These are phyloP conservation scores for Penicillium sp. DNA, from an alignment of 2,329 filamentous ascomycete genomes.

Conservation along the genomic window DNA sequence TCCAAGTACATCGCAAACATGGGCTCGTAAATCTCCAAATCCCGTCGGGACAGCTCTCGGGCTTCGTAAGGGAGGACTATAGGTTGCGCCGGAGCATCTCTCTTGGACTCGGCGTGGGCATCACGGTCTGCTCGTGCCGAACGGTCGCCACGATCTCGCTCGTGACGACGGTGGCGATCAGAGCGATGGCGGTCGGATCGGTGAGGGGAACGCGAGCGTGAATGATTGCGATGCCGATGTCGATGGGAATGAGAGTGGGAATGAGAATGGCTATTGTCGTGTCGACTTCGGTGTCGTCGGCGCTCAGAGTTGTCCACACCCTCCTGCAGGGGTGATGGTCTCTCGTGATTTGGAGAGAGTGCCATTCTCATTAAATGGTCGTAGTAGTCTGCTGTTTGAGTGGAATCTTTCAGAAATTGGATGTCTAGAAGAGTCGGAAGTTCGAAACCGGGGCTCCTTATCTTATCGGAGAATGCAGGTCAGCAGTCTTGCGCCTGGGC, in stretches of 20 bases:
- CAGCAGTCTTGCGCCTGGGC: not conserved
- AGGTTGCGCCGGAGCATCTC: constrained; percentile 15
- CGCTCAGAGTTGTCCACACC: constrained; percentile 8
- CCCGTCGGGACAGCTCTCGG: constrained; percentile 60
- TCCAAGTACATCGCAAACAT: constrained; percentile 81
- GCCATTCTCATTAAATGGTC: constrained; percentile 9
- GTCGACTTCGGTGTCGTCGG: constrained; percentile 15
- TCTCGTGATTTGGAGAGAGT: constrained; percentile 9
- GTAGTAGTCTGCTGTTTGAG: not conserved
- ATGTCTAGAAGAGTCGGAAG: too few species aligned
- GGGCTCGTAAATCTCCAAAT: constrained; percentile 60
- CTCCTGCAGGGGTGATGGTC: constrained; percentile 3
- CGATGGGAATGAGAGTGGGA: constrained; percentile 15
- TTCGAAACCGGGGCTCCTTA: not conserved
- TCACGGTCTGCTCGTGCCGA: constrained; percentile 10
- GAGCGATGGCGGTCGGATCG: constrained; percentile 25
- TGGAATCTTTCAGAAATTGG: not conserved
- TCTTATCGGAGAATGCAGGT: constrained; percentile 6
- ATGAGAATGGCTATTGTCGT: constrained; percentile 3
- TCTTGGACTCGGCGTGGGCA: constrained; percentile 11
- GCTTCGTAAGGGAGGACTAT: constrained; percentile 60
- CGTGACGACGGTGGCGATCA: constrained; percentile 34
- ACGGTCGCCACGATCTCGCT: constrained; percentile 23
- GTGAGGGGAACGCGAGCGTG: constrained; percentile 36
- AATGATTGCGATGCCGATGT: constrained; percentile 20